These are phyloP conservation scores for Sugiyamaella grinbergsii DNA, from an alignment of 1,139 yeast genomes.

Conservation along the genomic window DNA sequence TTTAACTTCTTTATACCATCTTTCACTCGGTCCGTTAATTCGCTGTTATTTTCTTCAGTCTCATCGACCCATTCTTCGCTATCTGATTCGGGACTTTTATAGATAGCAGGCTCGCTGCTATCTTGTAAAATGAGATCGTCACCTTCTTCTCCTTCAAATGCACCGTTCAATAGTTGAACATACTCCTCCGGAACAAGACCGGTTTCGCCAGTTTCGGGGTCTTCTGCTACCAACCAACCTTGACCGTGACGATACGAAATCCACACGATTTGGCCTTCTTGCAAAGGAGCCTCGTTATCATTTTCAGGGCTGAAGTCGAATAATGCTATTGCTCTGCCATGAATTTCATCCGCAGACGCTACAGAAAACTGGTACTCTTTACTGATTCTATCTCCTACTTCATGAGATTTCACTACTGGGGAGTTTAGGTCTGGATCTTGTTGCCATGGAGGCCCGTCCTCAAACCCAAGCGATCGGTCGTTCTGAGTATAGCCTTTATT, in stretches of 20 bases:
- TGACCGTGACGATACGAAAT: conserved; percentile 93
- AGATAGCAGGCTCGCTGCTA: conserved; percentile 22
- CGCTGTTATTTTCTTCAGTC: conserved; percentile 5
- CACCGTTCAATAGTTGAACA: conserved; percentile 55
- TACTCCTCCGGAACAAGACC: conserved; percentile 97
- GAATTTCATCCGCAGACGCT: conserved; percentile 47
- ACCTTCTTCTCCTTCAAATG: conserved; percentile 22
- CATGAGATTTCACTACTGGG: conserved; percentile 34
- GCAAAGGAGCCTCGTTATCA: conserved; percentile 80
- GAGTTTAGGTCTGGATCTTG: conserved; percentile 38
- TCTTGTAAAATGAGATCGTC: conserved; percentile 7
- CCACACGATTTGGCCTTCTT: conserved; percentile 83
- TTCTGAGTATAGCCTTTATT: conserved; percentile 25
- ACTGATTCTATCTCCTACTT: conserved; percentile 38
- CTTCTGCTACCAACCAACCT: conserved; percentile 97
- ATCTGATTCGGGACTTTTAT: conserved; percentile 31
- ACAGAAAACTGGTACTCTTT: conserved; percentile 42
- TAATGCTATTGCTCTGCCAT: conserved; percentile 75
- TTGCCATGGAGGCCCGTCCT: conserved; percentile 43
- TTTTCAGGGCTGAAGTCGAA: conserved; percentile 92
- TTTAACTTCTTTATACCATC: background rate
- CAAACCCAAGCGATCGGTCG: conserved; percentile 27
- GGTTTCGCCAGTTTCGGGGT: conserved; percentile 73
- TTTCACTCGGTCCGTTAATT: background rate
- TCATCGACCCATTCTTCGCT: conserved; percentile 36